Base-by-base conservation (phyloP, 2,329 filamentous ascomycete genomes). In the Lithohypha guttulata region DNA sequence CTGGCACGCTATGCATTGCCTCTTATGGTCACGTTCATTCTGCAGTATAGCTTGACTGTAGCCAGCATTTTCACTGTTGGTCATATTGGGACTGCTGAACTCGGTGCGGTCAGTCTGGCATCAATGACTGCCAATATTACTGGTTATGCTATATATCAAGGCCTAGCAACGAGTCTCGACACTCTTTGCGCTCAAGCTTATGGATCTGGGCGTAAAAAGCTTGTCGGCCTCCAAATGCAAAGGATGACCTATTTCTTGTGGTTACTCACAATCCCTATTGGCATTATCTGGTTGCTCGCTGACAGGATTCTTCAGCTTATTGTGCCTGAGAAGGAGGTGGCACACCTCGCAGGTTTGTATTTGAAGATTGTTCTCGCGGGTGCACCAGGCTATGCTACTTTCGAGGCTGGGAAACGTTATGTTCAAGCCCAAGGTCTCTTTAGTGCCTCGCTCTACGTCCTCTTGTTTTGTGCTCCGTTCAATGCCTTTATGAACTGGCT, bases 131-230 rank as follows among this genome's bases (percentile, higher is more conserved):
- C 79, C 19, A 84, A 77, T 47, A 87, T 91, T 50, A 82, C 75
- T 10, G 84, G 81, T 42, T 79, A 82, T 52, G 81, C 80, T 0
- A 76, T 84, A 11, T 81, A 84, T 55, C 81, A 86, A 55, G 50
- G 50, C 6, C 70, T 96, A 10, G 81, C 86, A 1, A 96, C 89
- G 3, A 84, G 81, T 47, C 68, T 96, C 25, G 89, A 96, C 60
- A 96, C 89, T 0, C 75, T 96, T 2, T 95, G 89, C 58, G 77
- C 89, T 0, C 89, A 96, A 60, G 89, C 91, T 1, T 96, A 93
- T 56, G 89, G 91, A 2, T 93, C 84, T 1, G 89, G 89, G 0
- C 82, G 81, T 57, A 93, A 82, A 56, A 82, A 87, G 50, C 73
- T 96, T 4, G 89, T 96, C 42, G 89, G 84, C 2, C 59, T 91